Percentiles rank a stretch among this genome's conserved stretches.
Conservation (phyloP, 257 asterid genomes). For the Capsicum rhomboideum region DNA sequence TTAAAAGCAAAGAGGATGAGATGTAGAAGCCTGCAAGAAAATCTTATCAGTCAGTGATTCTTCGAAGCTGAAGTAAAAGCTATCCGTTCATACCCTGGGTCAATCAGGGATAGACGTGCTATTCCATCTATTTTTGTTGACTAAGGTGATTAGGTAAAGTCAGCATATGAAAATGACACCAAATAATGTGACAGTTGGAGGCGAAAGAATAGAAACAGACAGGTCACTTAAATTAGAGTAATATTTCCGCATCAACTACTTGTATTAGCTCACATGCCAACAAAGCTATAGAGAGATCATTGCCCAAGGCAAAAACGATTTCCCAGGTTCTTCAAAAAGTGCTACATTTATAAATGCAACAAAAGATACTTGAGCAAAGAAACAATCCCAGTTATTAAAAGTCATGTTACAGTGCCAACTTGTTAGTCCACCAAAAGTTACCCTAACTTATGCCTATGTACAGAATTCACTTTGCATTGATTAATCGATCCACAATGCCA, state of each 20-base stretch:
- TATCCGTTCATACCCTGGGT: not conserved
- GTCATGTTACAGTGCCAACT: not conserved
- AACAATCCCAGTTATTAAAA: not conserved
- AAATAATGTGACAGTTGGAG: not conserved
- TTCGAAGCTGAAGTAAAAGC: not conserved
- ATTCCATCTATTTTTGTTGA: not conserved
- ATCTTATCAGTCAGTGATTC: not conserved
- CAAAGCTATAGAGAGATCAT: not conserved
- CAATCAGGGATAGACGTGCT: not conserved
- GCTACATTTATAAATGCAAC: not conserved
- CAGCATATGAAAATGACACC: not conserved
- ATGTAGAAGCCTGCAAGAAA: slow-evolving; percentile 68
- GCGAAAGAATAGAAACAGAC: not conserved
- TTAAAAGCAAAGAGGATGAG: slow-evolving; percentile 52
- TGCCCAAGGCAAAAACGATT: not conserved
- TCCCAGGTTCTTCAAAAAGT: not conserved
- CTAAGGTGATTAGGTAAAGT: not conserved
- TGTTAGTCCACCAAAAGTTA: not conserved
- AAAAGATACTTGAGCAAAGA: not conserved
- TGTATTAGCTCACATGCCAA: not conserved
- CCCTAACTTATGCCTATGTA: not conserved
- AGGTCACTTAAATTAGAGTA: not conserved
- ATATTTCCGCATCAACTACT: not conserved
- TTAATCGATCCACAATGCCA: not conserved
- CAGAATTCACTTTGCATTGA: not conserved